Conservation (phyloP, 441 rosid genomes). For the Flueggea neowawraea region DNA sequence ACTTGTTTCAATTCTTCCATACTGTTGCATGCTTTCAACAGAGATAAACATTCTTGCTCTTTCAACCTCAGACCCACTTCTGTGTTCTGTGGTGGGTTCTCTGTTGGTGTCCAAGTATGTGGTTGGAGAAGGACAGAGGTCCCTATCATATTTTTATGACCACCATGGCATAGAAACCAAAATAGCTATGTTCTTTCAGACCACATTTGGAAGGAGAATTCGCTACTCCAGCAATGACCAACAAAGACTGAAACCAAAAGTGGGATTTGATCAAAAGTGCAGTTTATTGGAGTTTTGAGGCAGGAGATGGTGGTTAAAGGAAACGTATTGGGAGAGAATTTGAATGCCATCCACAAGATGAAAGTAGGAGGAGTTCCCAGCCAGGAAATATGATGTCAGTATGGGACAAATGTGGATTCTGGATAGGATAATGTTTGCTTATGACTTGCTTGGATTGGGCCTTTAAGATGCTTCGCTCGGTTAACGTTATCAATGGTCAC, state of each 20-base stretch:
- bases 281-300: conserved; percentile 1
- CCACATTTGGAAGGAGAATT: neutral
- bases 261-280: neutral
- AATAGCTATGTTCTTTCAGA: conserved; percentile 1
- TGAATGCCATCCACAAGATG: conserved; percentile 28
- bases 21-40: conserved; percentile 57
- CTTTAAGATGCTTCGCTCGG: neutral
- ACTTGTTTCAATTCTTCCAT: conserved; percentile 57
- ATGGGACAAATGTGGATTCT: conserved; percentile 23
- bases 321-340: neutral
- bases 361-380: conserved; percentile 10
- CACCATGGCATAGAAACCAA: conserved; percentile 21
- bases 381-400: conserved; percentile 16
- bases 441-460: neutral
- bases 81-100: conserved; percentile 23
- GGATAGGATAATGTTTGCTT: conserved; percentile 46
- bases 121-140: conserved; percentile 32
- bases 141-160: conserved; percentile 37
- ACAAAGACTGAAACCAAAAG: too few relatives aligned
- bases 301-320: neutral
- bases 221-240: too few relatives aligned
- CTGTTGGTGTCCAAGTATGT: conserved; percentile 22
- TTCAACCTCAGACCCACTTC: conserved; percentile 25
- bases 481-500: too few relatives aligned
- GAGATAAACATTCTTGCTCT: conserved; percentile 56